These are phyloP conservation scores for Tuber microsphaerosporum DNA, from an alignment of 495 filamentous ascomycete genomes.

Conservation along the genomic window DNA sequence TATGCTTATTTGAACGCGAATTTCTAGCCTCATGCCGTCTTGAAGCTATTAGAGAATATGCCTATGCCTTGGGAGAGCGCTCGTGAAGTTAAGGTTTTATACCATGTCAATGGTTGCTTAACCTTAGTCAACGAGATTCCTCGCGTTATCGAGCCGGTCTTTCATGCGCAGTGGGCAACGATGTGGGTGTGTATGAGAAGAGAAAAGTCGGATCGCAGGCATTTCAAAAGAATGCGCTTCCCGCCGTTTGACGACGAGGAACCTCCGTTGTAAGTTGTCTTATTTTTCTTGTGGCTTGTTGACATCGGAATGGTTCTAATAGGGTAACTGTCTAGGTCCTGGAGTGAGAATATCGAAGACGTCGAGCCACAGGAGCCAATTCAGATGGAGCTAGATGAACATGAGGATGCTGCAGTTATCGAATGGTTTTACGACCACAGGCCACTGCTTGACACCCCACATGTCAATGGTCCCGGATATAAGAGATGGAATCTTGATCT, in stretches of 20 bases:
- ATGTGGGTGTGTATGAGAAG: conserved; percentile 99
- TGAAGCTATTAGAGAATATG: conserved; percentile 99
- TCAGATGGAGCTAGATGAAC: conserved; percentile 96
- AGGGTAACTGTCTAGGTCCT: conserved; percentile 51
- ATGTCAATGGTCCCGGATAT: conserved; percentile 96
- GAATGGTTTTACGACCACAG: conserved; percentile 99
- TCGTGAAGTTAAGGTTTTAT: conserved; percentile 92
- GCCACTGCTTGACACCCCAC: conserved; percentile 80
- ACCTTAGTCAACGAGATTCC: conserved; percentile 97
- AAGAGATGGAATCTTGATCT: conserved; percentile 90
- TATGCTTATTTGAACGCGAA: conserved; percentile 25
- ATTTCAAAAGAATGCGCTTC: conserved; percentile 99
- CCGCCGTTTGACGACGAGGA: conserved; percentile 99
- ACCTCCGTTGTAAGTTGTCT: conserved; percentile 58
- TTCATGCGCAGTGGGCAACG: conserved; percentile 97
- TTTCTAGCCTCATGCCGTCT: conserved; percentile 73
- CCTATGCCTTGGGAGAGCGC: conserved; percentile 99
- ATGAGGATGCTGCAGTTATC: conserved; percentile 82
- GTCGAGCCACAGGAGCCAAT: conserved; percentile 97
- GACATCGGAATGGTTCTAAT: conserved; percentile 34
- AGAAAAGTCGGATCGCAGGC: conserved; percentile 90
- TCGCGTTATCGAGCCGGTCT: conserved; percentile 94
- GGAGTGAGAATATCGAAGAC: conserved; percentile 98
- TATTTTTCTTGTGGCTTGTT: conserved; percentile 21
- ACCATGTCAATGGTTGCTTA: conserved; percentile 96